Evolutionary conservation across 148 eudicot genomes (phyloP).

Genomic region (Rhododendron ovatum): DNA sequence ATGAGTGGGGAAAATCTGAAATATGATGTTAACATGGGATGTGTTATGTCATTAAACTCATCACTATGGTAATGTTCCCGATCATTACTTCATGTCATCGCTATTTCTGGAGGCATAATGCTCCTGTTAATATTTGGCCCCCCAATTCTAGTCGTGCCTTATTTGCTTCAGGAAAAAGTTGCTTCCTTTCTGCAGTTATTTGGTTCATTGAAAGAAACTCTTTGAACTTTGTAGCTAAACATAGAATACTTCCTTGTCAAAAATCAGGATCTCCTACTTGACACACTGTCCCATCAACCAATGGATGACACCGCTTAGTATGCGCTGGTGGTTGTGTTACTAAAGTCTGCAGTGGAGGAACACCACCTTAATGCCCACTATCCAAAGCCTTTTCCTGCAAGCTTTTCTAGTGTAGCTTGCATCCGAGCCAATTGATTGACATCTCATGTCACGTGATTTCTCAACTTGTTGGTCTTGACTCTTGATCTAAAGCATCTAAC

Average conservation of each 20-base stretch:
- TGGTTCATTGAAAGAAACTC: not conserved
- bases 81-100: not conserved
- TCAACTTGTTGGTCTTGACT: not conserved
- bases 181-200: not conserved
- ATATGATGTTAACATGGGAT: not conserved
- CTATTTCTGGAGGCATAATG: not conserved
- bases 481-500: not conserved
- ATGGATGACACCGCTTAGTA: not conserved
- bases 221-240: not conserved
- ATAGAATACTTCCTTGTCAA: not conserved
- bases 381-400: not conserved
- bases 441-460: not conserved
- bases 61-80: not conserved
- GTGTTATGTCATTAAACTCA: not conserved
- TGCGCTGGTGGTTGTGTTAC: not conserved
- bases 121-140: not conserved
- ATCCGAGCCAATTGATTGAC: not conserved
- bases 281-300: not conserved
- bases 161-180: not conserved
- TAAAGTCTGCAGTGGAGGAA: not conserved
- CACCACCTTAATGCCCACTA: not conserved
- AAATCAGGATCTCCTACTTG: not conserved
- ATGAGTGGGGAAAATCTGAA: not conserved
- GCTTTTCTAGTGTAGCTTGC: not conserved
- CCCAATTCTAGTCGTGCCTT: not conserved